phyloP scores from a whole-genome alignment of 2,329 filamentous ascomycete genomes.

The Ophiostoma australiae region DNA sequence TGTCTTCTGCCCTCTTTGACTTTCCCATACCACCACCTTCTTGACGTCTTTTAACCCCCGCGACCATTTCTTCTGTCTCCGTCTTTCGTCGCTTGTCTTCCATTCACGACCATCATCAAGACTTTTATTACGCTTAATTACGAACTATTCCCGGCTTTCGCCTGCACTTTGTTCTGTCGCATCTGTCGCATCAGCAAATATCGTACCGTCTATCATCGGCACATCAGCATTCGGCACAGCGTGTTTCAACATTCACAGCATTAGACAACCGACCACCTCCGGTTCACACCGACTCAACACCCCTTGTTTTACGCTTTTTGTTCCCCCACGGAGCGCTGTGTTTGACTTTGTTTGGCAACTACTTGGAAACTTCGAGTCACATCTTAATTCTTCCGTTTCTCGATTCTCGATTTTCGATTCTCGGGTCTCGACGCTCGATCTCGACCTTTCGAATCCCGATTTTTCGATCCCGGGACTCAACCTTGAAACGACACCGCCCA shows the following conservation, averaged over 20 bases:
- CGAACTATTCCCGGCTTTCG: neutral
- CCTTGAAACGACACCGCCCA: neutral
- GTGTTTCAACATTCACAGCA: neutral
- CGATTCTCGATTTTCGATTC: neutral
- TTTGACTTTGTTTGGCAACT: constrained; percentile 12
- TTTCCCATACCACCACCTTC: neutral
- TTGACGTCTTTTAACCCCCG: neutral
- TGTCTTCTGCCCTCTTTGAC: neutral
- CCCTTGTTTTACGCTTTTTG: neutral
- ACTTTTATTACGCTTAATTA: neutral
- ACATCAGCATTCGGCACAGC: neutral
- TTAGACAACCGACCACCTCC: constrained; percentile 15
- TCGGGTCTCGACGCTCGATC: neutral
- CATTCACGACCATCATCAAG: neutral
- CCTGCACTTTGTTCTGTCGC: neutral
- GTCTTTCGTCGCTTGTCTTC: constrained; percentile 1
- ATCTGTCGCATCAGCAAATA: neutral
- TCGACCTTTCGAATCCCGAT: neutral
- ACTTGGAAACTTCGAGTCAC: constrained; percentile 10
- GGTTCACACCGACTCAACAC: constrained; percentile 20
- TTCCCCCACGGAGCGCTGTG: neutral
- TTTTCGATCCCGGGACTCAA: neutral
- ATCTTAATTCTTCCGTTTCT: neutral
- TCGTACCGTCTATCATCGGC: neutral
- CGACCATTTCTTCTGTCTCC: constrained; percentile 1